Conservation (phyloP, 805 yeast species). For the Wickerhamiella slavikovae region DNA sequence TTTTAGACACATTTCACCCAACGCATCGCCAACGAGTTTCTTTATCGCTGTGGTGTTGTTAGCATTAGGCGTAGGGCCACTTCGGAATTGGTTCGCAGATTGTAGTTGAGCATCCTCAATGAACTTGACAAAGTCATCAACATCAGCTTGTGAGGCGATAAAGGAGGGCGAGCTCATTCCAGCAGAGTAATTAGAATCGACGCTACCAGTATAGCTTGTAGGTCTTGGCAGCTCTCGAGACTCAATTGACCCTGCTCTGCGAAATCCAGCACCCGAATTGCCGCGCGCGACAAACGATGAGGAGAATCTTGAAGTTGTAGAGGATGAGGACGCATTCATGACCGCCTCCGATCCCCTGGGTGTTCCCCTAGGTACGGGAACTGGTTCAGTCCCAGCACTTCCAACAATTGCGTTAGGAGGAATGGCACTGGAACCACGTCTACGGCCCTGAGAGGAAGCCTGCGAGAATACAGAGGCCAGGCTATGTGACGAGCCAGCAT, state of each 20-base stretch:
- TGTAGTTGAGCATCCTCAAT: conserved; percentile 25
- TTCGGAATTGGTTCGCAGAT: conserved; percentile 7
- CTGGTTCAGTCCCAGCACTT: not conserved
- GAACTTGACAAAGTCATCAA: conserved; percentile 50
- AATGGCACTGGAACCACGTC: not conserved
- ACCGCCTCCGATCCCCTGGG: conserved; percentile 12
- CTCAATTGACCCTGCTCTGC: conserved; percentile 10
- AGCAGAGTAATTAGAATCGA: conserved; percentile 8
- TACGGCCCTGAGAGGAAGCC: not conserved
- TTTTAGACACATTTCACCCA: too few relatives aligned
- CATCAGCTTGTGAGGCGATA: conserved; percentile 25
- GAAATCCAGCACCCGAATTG: conserved; percentile 7
- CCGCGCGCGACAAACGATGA: conserved; percentile 20
- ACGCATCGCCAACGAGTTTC: too few relatives aligned
- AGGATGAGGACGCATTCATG: conserved; percentile 4
- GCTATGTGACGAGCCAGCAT: too few relatives aligned
- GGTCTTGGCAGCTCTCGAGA: conserved; percentile 1
- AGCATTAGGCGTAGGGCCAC: too few relatives aligned
- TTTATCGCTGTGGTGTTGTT: conserved; percentile 1
- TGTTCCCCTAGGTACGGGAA: not conserved
- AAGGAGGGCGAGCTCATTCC: conserved; percentile 23
- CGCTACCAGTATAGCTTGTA: not conserved
- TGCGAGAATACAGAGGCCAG: not conserved
- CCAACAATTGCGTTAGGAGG: not conserved
- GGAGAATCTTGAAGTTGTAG: conserved; percentile 9